Evolutionary conservation across 345 rosid genomes (phyloP).

Genomic region (Lenwebbia sp.): DNA sequence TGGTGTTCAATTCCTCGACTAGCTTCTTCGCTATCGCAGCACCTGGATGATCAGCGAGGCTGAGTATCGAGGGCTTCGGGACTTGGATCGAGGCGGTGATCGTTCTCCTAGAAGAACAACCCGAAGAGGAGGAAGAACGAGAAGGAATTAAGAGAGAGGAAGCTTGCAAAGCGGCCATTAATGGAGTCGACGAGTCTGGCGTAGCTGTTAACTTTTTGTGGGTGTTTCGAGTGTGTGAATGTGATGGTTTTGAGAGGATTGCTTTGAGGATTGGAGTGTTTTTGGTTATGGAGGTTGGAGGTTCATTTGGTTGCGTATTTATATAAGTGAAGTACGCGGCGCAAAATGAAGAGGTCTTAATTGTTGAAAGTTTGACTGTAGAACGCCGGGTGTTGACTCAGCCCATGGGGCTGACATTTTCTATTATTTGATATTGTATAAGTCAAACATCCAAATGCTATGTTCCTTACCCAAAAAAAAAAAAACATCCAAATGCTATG

Average conservation of each 20-base stretch:
- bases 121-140: neutral
- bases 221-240: too few relatives aligned
- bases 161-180: neutral
- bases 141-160: neutral
- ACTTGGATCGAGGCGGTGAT: neutral
- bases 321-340: neutral
- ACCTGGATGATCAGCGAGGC: neutral
- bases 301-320: neutral
- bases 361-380: neutral
- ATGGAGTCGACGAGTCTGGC: neutral
- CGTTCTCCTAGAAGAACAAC: neutral
- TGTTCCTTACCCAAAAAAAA: too few relatives aligned
- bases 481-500: too few relatives aligned
- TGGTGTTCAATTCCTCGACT: neutral
- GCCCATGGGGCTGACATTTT: neutral
- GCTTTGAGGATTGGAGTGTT: too few relatives aligned
- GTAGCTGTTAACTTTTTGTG: too few relatives aligned
- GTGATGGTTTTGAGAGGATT: neutral
- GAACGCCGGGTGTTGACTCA: neutral
- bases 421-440: neutral
- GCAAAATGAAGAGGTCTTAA: too few relatives aligned
- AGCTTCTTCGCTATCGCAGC: neutral
- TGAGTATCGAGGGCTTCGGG: neutral
- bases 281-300: neutral
- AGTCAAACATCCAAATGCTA: neutral